These are phyloP conservation scores for Castanea sativa DNA, from an alignment of 306 rosid species.

Conservation along the genomic window DNA sequence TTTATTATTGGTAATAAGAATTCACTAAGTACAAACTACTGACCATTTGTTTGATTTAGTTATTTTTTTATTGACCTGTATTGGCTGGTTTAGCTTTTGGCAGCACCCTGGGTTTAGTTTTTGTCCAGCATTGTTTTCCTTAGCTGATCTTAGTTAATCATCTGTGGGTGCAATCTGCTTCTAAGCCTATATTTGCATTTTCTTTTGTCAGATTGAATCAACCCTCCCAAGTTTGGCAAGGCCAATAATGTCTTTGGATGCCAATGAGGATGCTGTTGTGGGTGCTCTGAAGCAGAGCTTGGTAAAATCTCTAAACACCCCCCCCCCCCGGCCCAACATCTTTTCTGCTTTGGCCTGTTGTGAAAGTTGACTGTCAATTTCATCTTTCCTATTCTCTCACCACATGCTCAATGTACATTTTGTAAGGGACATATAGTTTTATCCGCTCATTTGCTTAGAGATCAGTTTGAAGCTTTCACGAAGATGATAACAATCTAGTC, in stretches of 20 bases:
- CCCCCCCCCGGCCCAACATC: not conserved
- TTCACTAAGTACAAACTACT: not conserved
- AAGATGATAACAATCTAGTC: not conserved
- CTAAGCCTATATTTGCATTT: constrained; percentile 20
- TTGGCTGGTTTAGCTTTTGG: not conserved
- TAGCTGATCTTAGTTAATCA: not conserved
- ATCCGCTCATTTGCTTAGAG: not conserved
- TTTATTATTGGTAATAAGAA: not conserved
- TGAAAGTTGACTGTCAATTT: not conserved
- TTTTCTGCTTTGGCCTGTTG: not conserved
- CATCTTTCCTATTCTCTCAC: not conserved
- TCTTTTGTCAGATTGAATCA: constrained; percentile 76
- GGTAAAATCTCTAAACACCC: constrained; percentile 35
- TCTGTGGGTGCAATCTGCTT: constrained; percentile 6
- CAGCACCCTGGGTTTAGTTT: not conserved
- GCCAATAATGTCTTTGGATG: constrained; percentile 98
- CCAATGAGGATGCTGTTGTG: constrained; percentile 92
- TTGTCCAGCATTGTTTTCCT: not conserved
- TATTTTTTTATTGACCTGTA: not conserved
- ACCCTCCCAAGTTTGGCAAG: constrained; percentile 92
- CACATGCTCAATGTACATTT: not conserved
- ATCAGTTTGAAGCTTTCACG: not conserved
- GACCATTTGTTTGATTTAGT: not conserved
- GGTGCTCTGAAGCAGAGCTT: constrained; percentile 94
- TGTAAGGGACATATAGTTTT: not conserved